phyloP scores from a whole-genome alignment of 2,329 filamentous ascomycete genomes.

The Verticillium isaacii region DNA sequence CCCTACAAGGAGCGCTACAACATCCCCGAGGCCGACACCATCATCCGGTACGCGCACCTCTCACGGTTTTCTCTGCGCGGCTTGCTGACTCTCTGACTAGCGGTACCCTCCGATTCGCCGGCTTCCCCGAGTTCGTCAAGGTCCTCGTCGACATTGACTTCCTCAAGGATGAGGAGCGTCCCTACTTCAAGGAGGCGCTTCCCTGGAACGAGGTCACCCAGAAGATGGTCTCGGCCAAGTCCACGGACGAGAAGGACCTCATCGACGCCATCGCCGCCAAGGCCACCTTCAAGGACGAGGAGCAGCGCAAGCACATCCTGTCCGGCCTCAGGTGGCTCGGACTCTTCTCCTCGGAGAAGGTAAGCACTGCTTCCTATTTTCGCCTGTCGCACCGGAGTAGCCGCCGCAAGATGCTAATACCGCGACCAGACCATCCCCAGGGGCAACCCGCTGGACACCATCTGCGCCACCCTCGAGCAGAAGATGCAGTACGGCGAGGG shows the following conservation, averaged over 20 bases:
- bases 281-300: conserved; percentile 65
- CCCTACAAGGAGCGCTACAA: conserved; percentile 76
- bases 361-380: too few relatives aligned
- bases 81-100: conserved; percentile 27
- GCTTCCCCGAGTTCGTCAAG: conserved; percentile 88
- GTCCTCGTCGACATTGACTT: conserved; percentile 87
- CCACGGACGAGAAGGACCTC: conserved; percentile 64
- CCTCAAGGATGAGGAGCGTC: conserved; percentile 66
- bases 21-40: conserved; percentile 86
- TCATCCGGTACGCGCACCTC: conserved; percentile 41
- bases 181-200: conserved; percentile 57
- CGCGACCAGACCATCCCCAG: conserved; percentile 56
- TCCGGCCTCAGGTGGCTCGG: conserved; percentile 69
- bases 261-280: conserved; percentile 69
- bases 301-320: conserved; percentile 62
- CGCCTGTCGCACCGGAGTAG: too few relatives aligned
- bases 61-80: too few relatives aligned
- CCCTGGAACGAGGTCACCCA: conserved; percentile 83
- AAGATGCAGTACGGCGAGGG: conserved; percentile 85
- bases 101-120: conserved; percentile 68
- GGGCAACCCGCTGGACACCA: conserved; percentile 82
- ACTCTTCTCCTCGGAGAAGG: conserved; percentile 56
- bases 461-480: conserved; percentile 81
- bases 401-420: too few relatives aligned
- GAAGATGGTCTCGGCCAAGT: conserved; percentile 67